phyloP scores from a whole-genome alignment of 139 green algal genomes.

The Chlorella sp. region DNA sequence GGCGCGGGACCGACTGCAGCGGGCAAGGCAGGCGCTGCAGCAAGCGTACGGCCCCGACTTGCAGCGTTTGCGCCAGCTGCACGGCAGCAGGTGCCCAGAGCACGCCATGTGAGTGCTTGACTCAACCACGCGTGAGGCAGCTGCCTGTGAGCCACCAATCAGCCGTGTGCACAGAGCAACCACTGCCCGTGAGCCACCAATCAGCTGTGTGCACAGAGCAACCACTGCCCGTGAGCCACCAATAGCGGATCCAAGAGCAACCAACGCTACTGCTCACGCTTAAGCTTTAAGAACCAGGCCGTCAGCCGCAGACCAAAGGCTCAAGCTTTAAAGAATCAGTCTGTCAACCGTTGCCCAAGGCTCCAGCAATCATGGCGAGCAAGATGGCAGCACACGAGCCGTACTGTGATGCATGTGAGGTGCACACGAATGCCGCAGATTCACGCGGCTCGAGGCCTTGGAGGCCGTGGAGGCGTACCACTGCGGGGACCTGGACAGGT shows the following conservation, averaged over 20 bases:
- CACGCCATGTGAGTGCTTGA: conserved; percentile 38
- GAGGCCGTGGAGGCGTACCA: conserved; percentile 58
- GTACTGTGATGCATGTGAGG: background rate
- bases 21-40: conserved; percentile 34
- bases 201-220: background rate
- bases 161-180: background rate
- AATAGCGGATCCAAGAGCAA: background rate
- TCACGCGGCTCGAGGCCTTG: conserved; percentile 59
- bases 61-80: conserved; percentile 49
- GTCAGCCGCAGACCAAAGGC: background rate
- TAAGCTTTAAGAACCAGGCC: background rate
- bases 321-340: background rate
- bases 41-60: conserved; percentile 46
- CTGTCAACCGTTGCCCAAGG: too few relatives aligned
- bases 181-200: background rate
- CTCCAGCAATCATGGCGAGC: background rate
- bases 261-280: background rate
- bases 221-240: background rate
- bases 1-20: conserved; percentile 34
- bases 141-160: background rate
- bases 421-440: conserved; percentile 32
- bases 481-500: conserved; percentile 12
- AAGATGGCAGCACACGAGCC: background rate
- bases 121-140: background rate
- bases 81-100: conserved; percentile 56